Conservation (phyloP, 2,329 filamentous ascomycete genomes). For the Chaetoscypha palmicola region DNA sequence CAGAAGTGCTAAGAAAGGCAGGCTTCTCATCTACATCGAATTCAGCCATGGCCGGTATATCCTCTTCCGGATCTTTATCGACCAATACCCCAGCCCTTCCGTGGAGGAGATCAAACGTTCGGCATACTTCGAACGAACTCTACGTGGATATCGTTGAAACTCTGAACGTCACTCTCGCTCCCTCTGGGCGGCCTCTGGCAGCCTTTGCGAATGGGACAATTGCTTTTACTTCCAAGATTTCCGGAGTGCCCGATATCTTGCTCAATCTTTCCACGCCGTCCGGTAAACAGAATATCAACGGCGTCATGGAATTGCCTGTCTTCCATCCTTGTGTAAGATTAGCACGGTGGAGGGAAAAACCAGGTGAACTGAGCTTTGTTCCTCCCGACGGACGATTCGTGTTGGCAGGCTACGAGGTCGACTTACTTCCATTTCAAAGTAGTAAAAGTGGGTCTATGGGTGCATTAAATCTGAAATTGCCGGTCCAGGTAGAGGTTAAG, state of each 20-base stretch:
- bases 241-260: constrained; percentile 84
- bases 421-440: constrained; percentile 68
- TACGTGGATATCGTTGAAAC: constrained; percentile 95
- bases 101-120: constrained; percentile 86
- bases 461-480: constrained; percentile 63
- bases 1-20: constrained; percentile 22
- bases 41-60: constrained; percentile 30
- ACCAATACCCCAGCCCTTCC: constrained; percentile 56
- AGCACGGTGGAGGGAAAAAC: constrained; percentile 79
- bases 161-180: constrained; percentile 78
- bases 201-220: constrained; percentile 89
- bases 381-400: constrained; percentile 93
- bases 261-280: constrained; percentile 74
- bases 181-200: constrained; percentile 78
- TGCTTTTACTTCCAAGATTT: constrained; percentile 91
- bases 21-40: constrained; percentile 26
- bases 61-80: constrained; percentile 27
- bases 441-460: constrained; percentile 48
- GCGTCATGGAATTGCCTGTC: constrained; percentile 77
- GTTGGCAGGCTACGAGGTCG: constrained; percentile 88
- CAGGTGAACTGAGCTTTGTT: constrained; percentile 90
- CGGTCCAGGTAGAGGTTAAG: constrained; percentile 73
- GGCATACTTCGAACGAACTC: constrained; percentile 93
- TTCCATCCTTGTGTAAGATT: constrained; percentile 95
- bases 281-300: constrained; percentile 67